Base-by-base conservation (phyloP, 2,329 filamentous ascomycete species). In the Scedosporium minutisporum region DNA sequence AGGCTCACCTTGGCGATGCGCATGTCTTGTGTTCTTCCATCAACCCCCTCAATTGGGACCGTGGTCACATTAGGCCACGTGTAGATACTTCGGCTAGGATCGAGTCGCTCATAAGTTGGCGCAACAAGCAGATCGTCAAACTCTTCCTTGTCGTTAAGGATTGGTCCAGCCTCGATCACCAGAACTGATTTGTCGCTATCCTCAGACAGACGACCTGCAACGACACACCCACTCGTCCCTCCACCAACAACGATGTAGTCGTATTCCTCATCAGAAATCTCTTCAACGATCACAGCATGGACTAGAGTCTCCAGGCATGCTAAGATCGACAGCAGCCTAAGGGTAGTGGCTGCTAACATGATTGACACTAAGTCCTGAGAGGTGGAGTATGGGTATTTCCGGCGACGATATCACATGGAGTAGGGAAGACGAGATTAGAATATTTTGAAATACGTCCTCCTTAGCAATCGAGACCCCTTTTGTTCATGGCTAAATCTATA, bases 81-180 rank as follows among this genome's bases (percentile, higher is more conserved):
- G 63, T 60, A 53, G 63, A 65, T 18, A 65, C 64, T 2, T 63
- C 53, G 6, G 64, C 67, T 0, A 63, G 61, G 14, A 67, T 63
- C 63, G 66, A 3, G 68, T 66, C 2, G 67, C 65, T 4, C 65
- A 68, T 3, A 65, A 64, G 44, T 68, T 68, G n/a, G 65, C 59
- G 3, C 63, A 67, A 14, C 66, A 61, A 33, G 64, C 63, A n/a
- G 71, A 67, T 71, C 68, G 4, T 70, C 70, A n/a, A 71, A 71
- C 21, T 70, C 51, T 6, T 23, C 51, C 12, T 55, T 25, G 5
- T 16, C 51, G 23, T 55, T 14, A 14, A 55, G 23, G 21, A 55
- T 55, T 16, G 51, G 51, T 2, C 65, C 65, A 18, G 63, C 58
- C 29, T 67, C 66, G 25, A 66, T 65, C 4, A 67, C 65, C 6